phyloP scores from a whole-genome alignment of 768 basidiomycete genomes.

The Crassisporium funariophilum region DNA sequence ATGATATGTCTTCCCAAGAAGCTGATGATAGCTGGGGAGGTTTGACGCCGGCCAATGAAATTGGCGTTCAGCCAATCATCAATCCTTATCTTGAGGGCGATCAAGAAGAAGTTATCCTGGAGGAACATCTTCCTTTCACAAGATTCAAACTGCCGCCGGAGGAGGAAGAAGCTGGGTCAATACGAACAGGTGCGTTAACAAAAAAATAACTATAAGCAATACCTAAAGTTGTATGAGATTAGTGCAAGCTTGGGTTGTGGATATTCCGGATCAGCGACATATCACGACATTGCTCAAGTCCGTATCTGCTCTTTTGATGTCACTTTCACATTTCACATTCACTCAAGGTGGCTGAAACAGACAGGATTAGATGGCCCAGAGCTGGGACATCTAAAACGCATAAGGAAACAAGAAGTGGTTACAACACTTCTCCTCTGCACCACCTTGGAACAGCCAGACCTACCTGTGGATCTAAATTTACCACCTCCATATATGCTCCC shows the following conservation, averaged over 20 bases:
- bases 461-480: slow-evolving; percentile 52
- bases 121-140: slow-evolving; percentile 66
- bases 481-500: slow-evolving; percentile 53
- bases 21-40: slow-evolving; percentile 51
- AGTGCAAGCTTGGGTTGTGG: slow-evolving; percentile 81
- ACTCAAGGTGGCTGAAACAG: slow-evolving; percentile 68
- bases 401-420: slow-evolving; percentile 53
- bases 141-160: slow-evolving; percentile 63
- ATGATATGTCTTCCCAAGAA: slow-evolving; percentile 7
- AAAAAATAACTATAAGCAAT: too few relatives aligned
- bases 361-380: slow-evolving; percentile 59
- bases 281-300: slow-evolving; percentile 68
- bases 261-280: slow-evolving; percentile 62
- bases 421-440: slow-evolving; percentile 59
- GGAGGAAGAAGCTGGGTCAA: slow-evolving; percentile 57
- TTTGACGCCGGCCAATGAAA: slow-evolving; percentile 29
- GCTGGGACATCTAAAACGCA: slow-evolving; percentile 75
- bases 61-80: slow-evolving; percentile 15
- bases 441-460: slow-evolving; percentile 40
- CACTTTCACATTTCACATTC: not conserved
- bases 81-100: slow-evolving; percentile 39
- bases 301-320: slow-evolving; percentile 12
- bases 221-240: not conserved
- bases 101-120: slow-evolving; percentile 50
- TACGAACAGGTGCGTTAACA: slow-evolving; percentile 52